phyloP scores from a whole-genome alignment of 2,329 filamentous ascomycete genomes.

The Tolypocladium sp. region DNA sequence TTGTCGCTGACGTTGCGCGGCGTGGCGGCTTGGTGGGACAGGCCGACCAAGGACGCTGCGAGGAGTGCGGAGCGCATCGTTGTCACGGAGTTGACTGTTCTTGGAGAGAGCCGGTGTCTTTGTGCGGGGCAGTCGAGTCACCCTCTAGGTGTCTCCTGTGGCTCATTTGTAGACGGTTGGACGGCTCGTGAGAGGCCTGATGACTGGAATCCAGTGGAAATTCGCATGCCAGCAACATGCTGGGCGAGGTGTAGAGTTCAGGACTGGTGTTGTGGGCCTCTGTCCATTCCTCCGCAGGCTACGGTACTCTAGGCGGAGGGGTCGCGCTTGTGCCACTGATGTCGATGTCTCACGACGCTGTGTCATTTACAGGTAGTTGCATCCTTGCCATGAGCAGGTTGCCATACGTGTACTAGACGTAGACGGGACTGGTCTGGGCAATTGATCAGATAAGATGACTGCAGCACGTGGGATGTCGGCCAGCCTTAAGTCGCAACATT shows the following conservation, averaged over 20 bases:
- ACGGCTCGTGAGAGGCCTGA: too few species aligned
- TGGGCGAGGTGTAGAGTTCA: neutral
- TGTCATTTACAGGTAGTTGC: neutral
- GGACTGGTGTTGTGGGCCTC: too few species aligned
- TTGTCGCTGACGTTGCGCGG: neutral
- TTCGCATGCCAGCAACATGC: neutral
- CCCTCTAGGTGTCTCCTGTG: too few species aligned
- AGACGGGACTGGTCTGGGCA: too few species aligned
- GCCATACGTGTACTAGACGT: too few species aligned
- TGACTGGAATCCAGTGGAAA: neutral
- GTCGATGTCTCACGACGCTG: neutral
- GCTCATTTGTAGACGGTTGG: too few species aligned
- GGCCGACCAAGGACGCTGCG: neutral
- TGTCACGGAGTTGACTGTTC: neutral
- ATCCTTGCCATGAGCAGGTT: neutral
- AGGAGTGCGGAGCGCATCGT: neutral
- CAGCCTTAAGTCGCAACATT: too few species aligned
- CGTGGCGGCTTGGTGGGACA: neutral
- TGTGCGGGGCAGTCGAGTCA: too few species aligned
- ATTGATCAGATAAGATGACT: too few species aligned
- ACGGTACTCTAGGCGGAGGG: neutral
- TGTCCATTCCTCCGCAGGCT: too few species aligned
- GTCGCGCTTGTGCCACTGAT: neutral
- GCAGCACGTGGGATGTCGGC: too few species aligned
- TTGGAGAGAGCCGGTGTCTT: too few species aligned